These are phyloP conservation scores for Claviceps fusiformis DNA, from an alignment of 2,329 filamentous ascomycete genomes.

Conservation along the genomic window DNA sequence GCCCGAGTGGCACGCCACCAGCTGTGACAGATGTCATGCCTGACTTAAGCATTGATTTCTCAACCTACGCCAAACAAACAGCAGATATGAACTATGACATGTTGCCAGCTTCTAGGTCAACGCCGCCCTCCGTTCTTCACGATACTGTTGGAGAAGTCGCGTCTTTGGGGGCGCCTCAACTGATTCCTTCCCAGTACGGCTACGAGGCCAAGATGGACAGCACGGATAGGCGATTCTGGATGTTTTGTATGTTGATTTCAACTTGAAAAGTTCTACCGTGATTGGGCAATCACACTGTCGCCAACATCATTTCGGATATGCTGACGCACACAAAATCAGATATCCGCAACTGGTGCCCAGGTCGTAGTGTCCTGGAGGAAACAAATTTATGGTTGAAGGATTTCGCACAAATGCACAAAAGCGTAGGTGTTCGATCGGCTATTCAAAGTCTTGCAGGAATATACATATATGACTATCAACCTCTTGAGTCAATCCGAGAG, in stretches of 20 bases:
- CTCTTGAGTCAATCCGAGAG: conserved; percentile 16
- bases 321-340: conserved; percentile 13
- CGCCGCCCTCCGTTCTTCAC: background rate
- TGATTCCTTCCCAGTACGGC: conserved; percentile 18
- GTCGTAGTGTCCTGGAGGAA: conserved; percentile 22
- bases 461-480: conserved; percentile 27
- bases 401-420: conserved; percentile 25
- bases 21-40: background rate
- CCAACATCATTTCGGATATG: background rate
- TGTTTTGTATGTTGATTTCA: conserved; percentile 18
- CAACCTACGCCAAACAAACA: background rate
- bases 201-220: conserved; percentile 19
- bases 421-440: conserved; percentile 20
- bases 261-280: background rate
- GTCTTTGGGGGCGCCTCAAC: conserved; percentile 3
- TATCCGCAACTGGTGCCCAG: conserved; percentile 26
- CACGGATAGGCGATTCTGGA: conserved; percentile 20
- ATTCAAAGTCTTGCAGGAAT: conserved; percentile 27
- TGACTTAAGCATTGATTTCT: background rate
- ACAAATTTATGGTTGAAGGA: conserved; percentile 28
- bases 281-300: background rate
- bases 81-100: too few relatives aligned
- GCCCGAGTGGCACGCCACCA: background rate
- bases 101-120: background rate
- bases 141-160: background rate